Conservation (phyloP, 1,284 basidiomycete species). For the Cystobasidium sp. region DNA sequence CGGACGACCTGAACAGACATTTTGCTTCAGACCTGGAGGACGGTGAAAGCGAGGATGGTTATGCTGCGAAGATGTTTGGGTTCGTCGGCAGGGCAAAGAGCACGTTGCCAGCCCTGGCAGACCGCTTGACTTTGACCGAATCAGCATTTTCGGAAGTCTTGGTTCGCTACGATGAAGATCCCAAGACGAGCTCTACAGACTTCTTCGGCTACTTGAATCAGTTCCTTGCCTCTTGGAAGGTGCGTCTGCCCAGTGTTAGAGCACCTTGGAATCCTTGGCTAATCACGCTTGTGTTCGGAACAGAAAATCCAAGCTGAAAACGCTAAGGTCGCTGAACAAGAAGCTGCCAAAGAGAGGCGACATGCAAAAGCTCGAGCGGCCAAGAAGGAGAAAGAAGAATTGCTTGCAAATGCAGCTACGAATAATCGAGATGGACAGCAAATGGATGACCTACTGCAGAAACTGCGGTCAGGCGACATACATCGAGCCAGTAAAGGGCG, state of each 20-base stretch:
- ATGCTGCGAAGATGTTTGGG: conserved; percentile 84
- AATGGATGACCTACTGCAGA: conserved; percentile 35
- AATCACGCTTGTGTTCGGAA: neutral
- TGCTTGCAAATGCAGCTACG: conserved; percentile 2
- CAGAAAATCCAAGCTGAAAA: conserved; percentile 34
- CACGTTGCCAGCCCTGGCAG: conserved; percentile 77
- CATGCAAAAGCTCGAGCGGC: conserved; percentile 16
- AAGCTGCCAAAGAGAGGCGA: conserved; percentile 20
- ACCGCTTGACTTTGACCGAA: conserved; percentile 82
- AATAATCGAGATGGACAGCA: conserved; percentile 34
- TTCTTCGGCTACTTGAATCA: conserved; percentile 96
- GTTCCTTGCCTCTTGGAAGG: conserved; percentile 88
- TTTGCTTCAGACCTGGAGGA: conserved; percentile 69
- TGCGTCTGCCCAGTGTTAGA: conserved; percentile 53
- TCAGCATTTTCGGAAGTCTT: conserved; percentile 78
- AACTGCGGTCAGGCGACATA: conserved; percentile 30
- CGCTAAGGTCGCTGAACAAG: conserved; percentile 15
- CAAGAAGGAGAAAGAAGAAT: conserved; percentile 30
- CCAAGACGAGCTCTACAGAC: conserved; percentile 62
- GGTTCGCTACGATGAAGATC: conserved; percentile 79
- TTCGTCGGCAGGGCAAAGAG: conserved; percentile 75
- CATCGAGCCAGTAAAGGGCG: conserved; percentile 14
- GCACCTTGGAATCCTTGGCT: neutral
- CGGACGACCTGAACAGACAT: conserved; percentile 75
- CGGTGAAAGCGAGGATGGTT: conserved; percentile 66